A percentile compares a stretch with the other conserved stretches of the same genome.
These are phyloP conservation scores for Aplosporella prunicola DNA, from an alignment of 2,329 filamentous ascomycete species.

Conservation along the genomic window DNA sequence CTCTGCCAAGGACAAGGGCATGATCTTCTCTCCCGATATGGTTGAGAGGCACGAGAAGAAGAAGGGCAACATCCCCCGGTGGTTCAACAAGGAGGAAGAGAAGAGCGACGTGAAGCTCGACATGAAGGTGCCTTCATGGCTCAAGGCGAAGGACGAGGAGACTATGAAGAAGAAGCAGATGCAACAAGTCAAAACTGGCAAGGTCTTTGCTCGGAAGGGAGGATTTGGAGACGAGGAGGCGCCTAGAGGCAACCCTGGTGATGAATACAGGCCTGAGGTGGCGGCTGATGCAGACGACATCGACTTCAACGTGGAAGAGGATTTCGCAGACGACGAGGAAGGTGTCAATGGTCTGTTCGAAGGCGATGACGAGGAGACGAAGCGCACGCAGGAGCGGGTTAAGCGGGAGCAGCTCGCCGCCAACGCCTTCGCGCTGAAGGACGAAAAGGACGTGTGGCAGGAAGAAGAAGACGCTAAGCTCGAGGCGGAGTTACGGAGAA, in stretches of 20 bases:
- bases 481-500: conserved; percentile 59
- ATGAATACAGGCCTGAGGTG: conserved; percentile 31
- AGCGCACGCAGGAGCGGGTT: conserved; percentile 55
- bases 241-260: conserved; percentile 29
- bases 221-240: conserved; percentile 29
- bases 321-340: conserved; percentile 82
- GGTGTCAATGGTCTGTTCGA: conserved; percentile 33
- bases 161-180: conserved; percentile 13
- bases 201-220: conserved; percentile 4
- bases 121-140: conserved; percentile 41
- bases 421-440: conserved; percentile 65
- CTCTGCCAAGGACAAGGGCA: conserved; percentile 62
- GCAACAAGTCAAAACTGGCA: too few relatives aligned
- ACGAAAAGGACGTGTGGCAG: conserved; percentile 48
- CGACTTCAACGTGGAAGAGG: conserved; percentile 56
- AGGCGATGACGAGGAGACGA: conserved; percentile 44
- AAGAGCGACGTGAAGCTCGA: conserved; percentile 34
- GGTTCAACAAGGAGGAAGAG: conserved; percentile 62
- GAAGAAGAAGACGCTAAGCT: conserved; percentile 58
- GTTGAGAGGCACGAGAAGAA: conserved; percentile 10
- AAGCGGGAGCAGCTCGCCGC: conserved; percentile 77
- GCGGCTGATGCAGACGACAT: conserved; percentile 55
- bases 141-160: conserved; percentile 14
- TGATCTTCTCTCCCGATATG: conserved; percentile 37
- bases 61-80: conserved; percentile 3